A percentile compares a stretch with the other conserved stretches of the same genome.
These are phyloP conservation scores for Oryza longistaminata DNA, from an alignment of 176 grass and related monocot genomes.

Conservation along the genomic window DNA sequence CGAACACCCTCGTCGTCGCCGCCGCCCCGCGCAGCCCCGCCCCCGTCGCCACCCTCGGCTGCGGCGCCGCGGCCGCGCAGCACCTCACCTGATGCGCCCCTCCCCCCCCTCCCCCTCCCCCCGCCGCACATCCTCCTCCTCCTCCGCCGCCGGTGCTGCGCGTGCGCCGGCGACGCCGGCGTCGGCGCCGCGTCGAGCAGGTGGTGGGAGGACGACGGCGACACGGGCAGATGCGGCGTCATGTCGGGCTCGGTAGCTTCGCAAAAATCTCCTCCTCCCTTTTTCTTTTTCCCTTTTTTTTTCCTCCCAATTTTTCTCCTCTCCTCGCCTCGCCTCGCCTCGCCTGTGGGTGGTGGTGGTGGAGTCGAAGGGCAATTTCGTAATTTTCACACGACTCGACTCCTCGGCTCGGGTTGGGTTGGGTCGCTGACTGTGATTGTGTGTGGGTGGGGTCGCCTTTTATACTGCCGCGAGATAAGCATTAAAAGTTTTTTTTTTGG, in stretches of 20 bases:
- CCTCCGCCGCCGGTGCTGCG: conserved; percentile 23
- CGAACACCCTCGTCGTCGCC: conserved; percentile 62
- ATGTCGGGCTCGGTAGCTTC: conserved; percentile 27
- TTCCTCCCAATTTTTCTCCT: background rate
- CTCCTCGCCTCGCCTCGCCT: too few species aligned
- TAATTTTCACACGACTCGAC: background rate
- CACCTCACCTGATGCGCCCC: background rate
- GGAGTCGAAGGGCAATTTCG: conserved; percentile 15
- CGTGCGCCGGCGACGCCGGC: conserved; percentile 3
- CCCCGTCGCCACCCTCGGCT: background rate
- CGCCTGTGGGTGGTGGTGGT: background rate
- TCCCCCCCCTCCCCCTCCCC: background rate
- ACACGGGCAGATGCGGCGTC: conserved; percentile 55
- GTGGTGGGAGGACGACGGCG: conserved; percentile 15
- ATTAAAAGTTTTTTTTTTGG: background rate
- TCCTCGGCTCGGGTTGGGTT: background rate
- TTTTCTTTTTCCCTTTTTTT: too few species aligned
- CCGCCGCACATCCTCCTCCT: background rate
- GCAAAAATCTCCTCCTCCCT: conserved; percentile 25
- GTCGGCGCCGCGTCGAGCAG: conserved; percentile 33
- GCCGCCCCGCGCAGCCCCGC: background rate
- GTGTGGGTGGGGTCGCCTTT: background rate
- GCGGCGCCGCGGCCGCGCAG: conserved; percentile 39
- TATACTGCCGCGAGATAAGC: conserved; percentile 21
- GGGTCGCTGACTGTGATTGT: background rate